Percentiles rank a stretch among this genome's conserved stretches.
These are phyloP conservation scores for Solanum chaucha DNA, from an alignment of 257 asterid species.

Conservation along the genomic window DNA sequence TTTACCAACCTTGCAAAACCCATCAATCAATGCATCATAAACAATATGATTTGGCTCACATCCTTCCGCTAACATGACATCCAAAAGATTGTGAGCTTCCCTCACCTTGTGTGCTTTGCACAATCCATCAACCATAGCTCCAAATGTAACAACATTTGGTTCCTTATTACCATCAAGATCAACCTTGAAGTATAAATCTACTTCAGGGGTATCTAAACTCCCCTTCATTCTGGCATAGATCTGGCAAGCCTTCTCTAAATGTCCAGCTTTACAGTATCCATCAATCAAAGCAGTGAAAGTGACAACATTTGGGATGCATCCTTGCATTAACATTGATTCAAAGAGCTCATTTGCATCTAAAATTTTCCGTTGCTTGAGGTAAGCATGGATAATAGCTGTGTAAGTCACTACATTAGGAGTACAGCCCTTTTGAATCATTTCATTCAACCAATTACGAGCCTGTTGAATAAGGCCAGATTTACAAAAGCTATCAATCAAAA, in stretches of 20 bases:
- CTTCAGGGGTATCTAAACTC: conserved; percentile 31
- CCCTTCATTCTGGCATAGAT: conserved; percentile 80
- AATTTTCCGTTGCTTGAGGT: conserved; percentile 71
- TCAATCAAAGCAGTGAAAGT: conserved; percentile 86
- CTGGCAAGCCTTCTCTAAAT: conserved; percentile 65
- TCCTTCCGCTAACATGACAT: conserved; percentile 56
- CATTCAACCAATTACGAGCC: conserved; percentile 77
- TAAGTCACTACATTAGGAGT: conserved; percentile 80
- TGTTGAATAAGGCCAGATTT: conserved; percentile 82
- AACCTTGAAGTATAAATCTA: conserved; percentile 54
- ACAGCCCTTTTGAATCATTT: conserved; percentile 72
- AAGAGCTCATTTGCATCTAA: conserved; percentile 61
- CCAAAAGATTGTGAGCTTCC: conserved; percentile 71
- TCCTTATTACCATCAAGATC: conserved; percentile 30
- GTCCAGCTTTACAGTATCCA: conserved; percentile 88
- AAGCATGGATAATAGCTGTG: conserved; percentile 82
- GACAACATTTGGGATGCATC: conserved; percentile 76
- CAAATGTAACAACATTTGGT: conserved; percentile 72
- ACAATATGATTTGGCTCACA: conserved; percentile 72
- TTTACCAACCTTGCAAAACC: conserved; percentile 86
- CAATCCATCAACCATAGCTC: conserved; percentile 88
- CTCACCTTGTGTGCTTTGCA: conserved; percentile 77
- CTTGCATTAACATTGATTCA: conserved; percentile 67
- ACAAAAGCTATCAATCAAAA: conserved; percentile 83
- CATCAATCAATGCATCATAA: conserved; percentile 87